These are phyloP conservation scores for Tuber umbilicatum DNA, from an alignment of 495 filamentous ascomycete genomes.

Conservation along the genomic window DNA sequence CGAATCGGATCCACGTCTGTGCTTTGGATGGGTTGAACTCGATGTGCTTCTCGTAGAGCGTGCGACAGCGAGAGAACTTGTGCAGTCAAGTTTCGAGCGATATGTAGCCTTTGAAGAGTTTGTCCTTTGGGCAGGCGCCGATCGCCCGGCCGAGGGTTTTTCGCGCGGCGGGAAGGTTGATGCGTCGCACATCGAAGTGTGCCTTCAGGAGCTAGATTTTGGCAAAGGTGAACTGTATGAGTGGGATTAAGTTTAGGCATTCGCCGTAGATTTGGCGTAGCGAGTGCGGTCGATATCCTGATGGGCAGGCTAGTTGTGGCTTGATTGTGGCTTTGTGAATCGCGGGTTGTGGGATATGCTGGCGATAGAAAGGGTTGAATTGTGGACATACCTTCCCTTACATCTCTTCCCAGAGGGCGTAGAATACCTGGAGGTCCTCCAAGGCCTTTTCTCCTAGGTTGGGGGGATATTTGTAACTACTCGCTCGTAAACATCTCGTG, in stretches of 20 bases:
- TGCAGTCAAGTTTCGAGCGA: conserved; percentile 84
- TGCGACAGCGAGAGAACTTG: conserved; percentile 84
- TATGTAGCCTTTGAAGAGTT: conserved; percentile 88
- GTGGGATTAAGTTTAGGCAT: conserved; percentile 78
- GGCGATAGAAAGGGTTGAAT: neutral
- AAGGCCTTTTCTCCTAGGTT: conserved; percentile 93
- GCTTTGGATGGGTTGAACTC: conserved; percentile 83
- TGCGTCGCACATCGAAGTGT: conserved; percentile 85
- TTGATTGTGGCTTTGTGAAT: neutral
- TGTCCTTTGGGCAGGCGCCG: conserved; percentile 92
- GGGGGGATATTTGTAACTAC: conserved; percentile 94
- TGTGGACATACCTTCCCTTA: conserved; percentile 51
- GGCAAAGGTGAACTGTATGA: conserved; percentile 95
- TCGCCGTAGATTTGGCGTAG: conserved; percentile 87
- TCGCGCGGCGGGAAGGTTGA: conserved; percentile 67
- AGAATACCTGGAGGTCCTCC: conserved; percentile 96
- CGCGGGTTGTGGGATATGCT: neutral
- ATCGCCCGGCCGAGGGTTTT: conserved; percentile 85
- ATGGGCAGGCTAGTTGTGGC: conserved; percentile 7
- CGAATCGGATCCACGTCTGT: conserved; percentile 90
- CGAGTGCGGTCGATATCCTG: conserved; percentile 68
- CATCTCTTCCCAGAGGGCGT: conserved; percentile 89
- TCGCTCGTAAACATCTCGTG: conserved; percentile 89
- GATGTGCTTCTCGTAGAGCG: conserved; percentile 85
- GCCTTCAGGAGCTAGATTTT: conserved; percentile 93